Percentiles rank a stretch among this genome's conserved stretches.
phyloP scores from a whole-genome alignment of 306 rosid species.

The Prosopis cineraria region DNA sequence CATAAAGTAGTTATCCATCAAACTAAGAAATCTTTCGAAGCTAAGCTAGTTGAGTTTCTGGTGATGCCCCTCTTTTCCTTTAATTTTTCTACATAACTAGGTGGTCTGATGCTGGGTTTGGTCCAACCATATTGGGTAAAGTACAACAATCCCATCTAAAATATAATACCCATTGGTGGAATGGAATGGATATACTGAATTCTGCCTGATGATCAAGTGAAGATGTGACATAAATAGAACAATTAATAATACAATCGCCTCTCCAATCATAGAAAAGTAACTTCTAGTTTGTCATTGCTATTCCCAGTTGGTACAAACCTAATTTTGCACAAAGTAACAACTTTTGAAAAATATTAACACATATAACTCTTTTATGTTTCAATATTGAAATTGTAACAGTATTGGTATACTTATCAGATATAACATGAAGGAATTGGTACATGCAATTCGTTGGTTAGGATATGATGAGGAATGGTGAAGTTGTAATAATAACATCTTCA shows the following conservation, averaged over 20 bases:
- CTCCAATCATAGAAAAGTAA: neutral
- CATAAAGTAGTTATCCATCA: slow-evolving; percentile 52
- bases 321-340: slow-evolving; percentile 2
- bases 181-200: neutral
- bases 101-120: slow-evolving; percentile 49
- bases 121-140: slow-evolving; percentile 54
- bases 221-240: neutral
- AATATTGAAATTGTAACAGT: neutral
- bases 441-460: neutral
- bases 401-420: neutral
- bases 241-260: slow-evolving; percentile 10
- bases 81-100: slow-evolving; percentile 30
- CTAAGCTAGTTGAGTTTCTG: slow-evolving; percentile 42
- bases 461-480: neutral
- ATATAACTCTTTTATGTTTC: neutral
- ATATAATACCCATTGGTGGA: slow-evolving; percentile 3
- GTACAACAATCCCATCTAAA: slow-evolving; percentile 39
- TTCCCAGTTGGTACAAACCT: neutral
- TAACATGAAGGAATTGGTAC: neutral
- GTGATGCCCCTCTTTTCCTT: slow-evolving; percentile 1
- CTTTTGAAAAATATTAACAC: neutral
- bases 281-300: slow-evolving; percentile 19
- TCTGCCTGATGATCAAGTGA: slow-evolving; percentile 7
- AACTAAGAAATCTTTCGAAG: slow-evolving; percentile 40
- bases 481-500: neutral